Base-by-base conservation (phyloP, 2,329 filamentous ascomycete species). In the Byssothecium circinans region DNA sequence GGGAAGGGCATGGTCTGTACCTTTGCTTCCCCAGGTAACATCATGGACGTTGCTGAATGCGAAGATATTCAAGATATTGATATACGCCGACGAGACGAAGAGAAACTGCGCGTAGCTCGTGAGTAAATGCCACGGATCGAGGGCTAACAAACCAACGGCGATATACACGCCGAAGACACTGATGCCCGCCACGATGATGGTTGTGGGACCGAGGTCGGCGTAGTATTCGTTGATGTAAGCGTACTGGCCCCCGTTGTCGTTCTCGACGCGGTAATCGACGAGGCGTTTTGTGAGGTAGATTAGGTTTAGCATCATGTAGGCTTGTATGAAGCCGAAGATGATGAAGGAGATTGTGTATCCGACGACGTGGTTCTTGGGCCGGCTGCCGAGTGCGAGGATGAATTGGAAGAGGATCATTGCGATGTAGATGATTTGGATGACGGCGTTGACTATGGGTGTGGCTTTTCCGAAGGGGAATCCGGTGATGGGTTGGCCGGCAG, bases 31-130 rank as follows among this genome's bases (percentile, higher is more conserved):
- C 91, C 91, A 96, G 0, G 90, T 94, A n/a, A 96, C 89, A 68
- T 96, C 91, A 80, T 96, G 91, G 0, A 91, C 94, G 75, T 96
- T 96, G 78, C 91, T 96, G 73, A 97, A 96, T 33, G 92, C 92
- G 73, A 96, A 97, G 19, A 96, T 89, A 72, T 96, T 92, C 5
- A 97, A 80, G 0, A 89, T 96, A 77, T 91, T 96, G 73, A 96
- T 94, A 76, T 96, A 96, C 42, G 81, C 86, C 0, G 92, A 92
- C 37, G 97, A 78, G 23, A 97, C 83, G 41, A 90, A 79, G 70
- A 96, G 96, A 77, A 97, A 97, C 71, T 96, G 91, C 1, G 80
- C 82, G 0, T 89, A 85, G 0, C 86, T 91, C 15, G 92, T 96
- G 74, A 96, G 87, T 87, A 97, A 91, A 77, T 97, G 92, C 92